Evolutionary conservation across 208 protist species (phyloP).

Genomic region (Leishmania major): DNA sequence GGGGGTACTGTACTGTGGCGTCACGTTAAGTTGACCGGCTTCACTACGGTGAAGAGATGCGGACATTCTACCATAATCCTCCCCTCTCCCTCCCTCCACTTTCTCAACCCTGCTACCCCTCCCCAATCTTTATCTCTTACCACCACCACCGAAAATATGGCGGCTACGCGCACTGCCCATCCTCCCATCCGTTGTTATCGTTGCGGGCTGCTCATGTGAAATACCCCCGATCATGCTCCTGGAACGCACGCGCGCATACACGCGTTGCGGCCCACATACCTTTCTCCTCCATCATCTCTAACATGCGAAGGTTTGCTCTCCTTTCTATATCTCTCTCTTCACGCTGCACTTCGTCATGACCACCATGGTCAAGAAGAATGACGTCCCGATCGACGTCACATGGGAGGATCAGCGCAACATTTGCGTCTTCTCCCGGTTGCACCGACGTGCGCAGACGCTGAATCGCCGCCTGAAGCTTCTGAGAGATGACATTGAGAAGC

Average conservation of each 20-base stretch:
- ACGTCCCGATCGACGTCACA: conserved; percentile 77
- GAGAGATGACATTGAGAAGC: conserved; percentile 76
- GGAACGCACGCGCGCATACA: neutral
- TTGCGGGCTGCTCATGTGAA: neutral
- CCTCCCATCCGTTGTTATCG: too few species aligned
- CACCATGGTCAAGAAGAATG: conserved; percentile 37
- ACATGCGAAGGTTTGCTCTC: neutral
- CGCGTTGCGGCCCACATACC: neutral
- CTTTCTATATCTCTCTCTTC: neutral
- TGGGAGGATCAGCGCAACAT: conserved; percentile 91
- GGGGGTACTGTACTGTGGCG: too few species aligned
- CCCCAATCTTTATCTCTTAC: neutral
- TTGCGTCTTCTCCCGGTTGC: conserved; percentile 82
- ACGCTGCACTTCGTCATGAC: neutral
- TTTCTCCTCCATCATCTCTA: neutral
- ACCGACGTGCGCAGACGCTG: conserved; percentile 70
- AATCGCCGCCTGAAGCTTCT: conserved; percentile 41
- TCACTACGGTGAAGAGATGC: too few species aligned
- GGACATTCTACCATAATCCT: neutral
- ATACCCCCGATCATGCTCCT: too few species aligned
- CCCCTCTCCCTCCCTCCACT: neutral
- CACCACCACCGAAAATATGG: neutral
- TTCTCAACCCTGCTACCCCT: neutral
- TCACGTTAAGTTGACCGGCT: too few species aligned
- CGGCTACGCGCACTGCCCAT: too few species aligned